Base-by-base conservation (phyloP, 2,329 filamentous ascomycete species). In the Atkinsonella hypoxylon region DNA sequence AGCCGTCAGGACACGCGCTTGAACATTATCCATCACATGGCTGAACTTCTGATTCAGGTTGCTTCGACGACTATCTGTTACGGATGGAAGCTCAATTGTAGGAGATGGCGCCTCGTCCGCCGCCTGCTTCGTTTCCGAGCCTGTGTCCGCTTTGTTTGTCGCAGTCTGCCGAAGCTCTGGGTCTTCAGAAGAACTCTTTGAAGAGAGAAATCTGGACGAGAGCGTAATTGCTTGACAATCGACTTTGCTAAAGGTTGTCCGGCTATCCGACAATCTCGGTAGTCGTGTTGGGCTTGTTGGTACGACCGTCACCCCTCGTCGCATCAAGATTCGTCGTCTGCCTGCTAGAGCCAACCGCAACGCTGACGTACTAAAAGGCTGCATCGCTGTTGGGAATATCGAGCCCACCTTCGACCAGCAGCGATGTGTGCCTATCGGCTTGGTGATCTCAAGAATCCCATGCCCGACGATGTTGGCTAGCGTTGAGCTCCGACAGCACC, bases 11-110 rank as follows among this genome's bases (percentile, higher is more conserved):
- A 94, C 77, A 59, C 91, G 89, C 32, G 84, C 80, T 63, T 97
- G 89, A 18, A 96, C 66, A 56, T 87, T 83, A 70, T 98, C 93
- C 87, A 97, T 94, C 64, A 94, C 72, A 39, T 53, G 48, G 52
- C 62, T 66, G 49, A 69, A 66, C 38, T 54, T 62, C 54, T 65
- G 61, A 36, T 63, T 64, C 40, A 70, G 26, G 11, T 61, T 58
- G 56, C 56, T 63, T 20, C 67, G 62, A 10, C 66, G 62, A 40
- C 58, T 59, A 38, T 67, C 63, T n/a, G 58, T 58, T 18, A 60
- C 56, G 5, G 67, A 64, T 6, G 66, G 67, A 12, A 69, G 60
- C 45, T 62, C 61, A 32, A 51, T 45, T 13, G 52, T 36, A 13
- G 45, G 36, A 5, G 47, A 15, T 11, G 31, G 32, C 5, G 26